These are phyloP conservation scores for Akebia trifoliata DNA, from an alignment of 164 flowering plant genomes.

Conservation along the genomic window DNA sequence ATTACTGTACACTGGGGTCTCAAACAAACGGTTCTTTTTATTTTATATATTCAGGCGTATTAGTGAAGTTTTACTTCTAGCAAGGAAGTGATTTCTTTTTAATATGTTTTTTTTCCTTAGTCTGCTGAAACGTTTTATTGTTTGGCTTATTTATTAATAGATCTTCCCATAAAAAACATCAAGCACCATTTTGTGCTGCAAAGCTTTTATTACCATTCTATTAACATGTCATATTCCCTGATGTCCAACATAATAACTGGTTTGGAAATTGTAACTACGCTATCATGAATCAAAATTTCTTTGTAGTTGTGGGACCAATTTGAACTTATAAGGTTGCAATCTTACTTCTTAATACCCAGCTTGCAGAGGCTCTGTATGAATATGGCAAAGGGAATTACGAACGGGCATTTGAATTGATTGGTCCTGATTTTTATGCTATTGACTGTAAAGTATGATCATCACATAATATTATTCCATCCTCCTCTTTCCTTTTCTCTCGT, in stretches of 20 bases:
- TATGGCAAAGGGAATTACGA: constrained; percentile 58
- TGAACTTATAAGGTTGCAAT: not conserved
- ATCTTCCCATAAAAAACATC: not conserved
- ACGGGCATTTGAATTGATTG: constrained; percentile 52
- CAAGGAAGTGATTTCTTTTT: too few relatives aligned
- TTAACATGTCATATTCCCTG: not conserved
- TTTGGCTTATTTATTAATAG: too few relatives aligned
- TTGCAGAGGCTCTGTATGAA: constrained; percentile 73
- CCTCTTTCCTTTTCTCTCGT: not conserved
- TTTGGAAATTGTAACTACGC: not conserved
- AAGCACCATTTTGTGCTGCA: not conserved
- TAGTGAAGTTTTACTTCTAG: too few relatives aligned
- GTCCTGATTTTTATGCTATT: constrained; percentile 61
- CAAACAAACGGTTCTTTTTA: too few relatives aligned
- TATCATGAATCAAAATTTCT: not conserved
- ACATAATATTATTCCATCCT: not conserved
- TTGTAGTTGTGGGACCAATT: not conserved
- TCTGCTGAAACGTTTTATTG: too few relatives aligned
- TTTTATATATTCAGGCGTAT: too few relatives aligned
- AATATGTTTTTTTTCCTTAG: too few relatives aligned
- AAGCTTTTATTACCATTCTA: not conserved
- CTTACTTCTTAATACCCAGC: constrained; percentile 34
- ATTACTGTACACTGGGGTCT: too few relatives aligned
- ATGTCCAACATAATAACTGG: not conserved
- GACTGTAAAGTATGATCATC: constrained; percentile 50